Base-by-base conservation (phyloP, 495 filamentous ascomycete species). In the Neurospora pannonica region DNA sequence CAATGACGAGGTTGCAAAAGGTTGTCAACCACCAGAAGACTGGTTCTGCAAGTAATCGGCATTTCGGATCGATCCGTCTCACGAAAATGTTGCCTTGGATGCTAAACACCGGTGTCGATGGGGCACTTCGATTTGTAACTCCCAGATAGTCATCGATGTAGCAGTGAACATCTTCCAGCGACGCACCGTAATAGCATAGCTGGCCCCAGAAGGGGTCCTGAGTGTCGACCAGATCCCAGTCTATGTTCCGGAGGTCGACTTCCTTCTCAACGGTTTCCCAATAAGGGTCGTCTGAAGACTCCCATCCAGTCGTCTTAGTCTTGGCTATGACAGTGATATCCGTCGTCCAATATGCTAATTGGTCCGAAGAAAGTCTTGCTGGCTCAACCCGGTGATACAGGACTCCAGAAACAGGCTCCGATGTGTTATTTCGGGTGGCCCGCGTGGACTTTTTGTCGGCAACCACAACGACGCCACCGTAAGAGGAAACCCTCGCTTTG, bases 11-110 rank as follows among this genome's bases (percentile, higher is more conserved):
- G 71, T 34, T 60, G 4, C 71, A 72, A 0, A 34, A 9, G 6
- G 43, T 60, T n/a, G 71, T 72, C 39, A 72, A 31, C 71, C 71
- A 72, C 71, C 43, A 72, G 43, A 72, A 72, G 19, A 72, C 4
- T 9, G 71, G 71, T 13, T 60, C 54, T 15, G 71, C 71, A 17
- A 72, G 24, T 17, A 72, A 38, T 28, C 71, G 38, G 31, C 71
- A 72, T 36, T 0, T 21, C 9, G 46, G n/a, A 7, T n/a, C n/a
- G 21, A 21, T 48, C 21, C 3, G 19, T 24, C 10, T 48, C 9
- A 48, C n/a, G n/a, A 10, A 48, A 11, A 48, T 24, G 1, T 48
- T 48, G 46, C n/a, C 46, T n/a, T n/a, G 42, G 19, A 43, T n/a
- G 3, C 42, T 3, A 43, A 43, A 43, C 5, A 43, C 42, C 6